Evolutionary conservation across 257 asterid species (phyloP).

Genomic region (Echium plantagineum): DNA sequence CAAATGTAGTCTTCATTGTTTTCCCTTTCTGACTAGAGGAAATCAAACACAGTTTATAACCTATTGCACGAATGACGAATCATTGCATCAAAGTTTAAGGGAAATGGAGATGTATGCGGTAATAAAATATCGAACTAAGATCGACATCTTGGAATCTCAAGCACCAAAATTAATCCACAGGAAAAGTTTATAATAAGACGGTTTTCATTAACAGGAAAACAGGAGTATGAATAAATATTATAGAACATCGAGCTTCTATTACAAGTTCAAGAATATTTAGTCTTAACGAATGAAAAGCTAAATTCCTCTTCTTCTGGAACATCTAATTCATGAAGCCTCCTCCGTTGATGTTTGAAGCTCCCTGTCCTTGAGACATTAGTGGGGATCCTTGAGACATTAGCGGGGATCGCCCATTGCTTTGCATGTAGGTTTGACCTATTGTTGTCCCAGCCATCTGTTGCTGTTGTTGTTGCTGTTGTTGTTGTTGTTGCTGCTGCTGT

Average conservation of each 20-base stretch:
- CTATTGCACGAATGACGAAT: too few relatives aligned
- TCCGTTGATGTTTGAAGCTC: conserved; percentile 39
- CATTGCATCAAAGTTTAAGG: too few relatives aligned
- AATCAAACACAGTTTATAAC: background rate
- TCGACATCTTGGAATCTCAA: background rate
- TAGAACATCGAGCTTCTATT: too few relatives aligned
- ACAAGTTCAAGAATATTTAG: too few relatives aligned
- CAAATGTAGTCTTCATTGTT: too few relatives aligned
- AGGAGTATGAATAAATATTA: too few relatives aligned
- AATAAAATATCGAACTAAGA: background rate
- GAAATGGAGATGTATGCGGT: background rate
- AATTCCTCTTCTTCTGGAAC: too few relatives aligned
- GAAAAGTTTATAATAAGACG: background rate
- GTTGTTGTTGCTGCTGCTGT: conserved; percentile 15
- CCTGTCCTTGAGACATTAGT: conserved; percentile 27
- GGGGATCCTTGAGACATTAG: conserved; percentile 30
- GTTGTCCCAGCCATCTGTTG: conserved; percentile 52
- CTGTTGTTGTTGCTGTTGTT: conserved; percentile 23
- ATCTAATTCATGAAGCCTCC: conserved; percentile 52
- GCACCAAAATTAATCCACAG: background rate
- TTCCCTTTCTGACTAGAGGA: background rate
- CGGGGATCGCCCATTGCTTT: conserved; percentile 59
- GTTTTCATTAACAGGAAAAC: too few relatives aligned
- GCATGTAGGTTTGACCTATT: conserved; percentile 59
- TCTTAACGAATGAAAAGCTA: too few relatives aligned